Percentiles rank a stretch among this genome's conserved stretches.
Evolutionary conservation across 495 filamentous ascomycete species (phyloP).

Genomic region (Penicillium nucicola): DNA sequence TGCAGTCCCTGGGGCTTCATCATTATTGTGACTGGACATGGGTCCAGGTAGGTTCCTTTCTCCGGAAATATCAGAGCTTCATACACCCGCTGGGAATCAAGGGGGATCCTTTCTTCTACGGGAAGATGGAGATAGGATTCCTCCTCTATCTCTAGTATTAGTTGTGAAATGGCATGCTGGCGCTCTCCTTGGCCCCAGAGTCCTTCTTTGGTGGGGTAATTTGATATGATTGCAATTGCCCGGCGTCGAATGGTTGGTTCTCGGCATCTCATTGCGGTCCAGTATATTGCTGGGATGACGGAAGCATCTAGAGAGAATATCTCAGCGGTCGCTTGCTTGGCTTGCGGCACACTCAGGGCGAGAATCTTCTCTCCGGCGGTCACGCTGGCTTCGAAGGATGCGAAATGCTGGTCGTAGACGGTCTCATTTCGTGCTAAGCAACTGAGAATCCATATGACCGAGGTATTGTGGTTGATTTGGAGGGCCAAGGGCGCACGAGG

Average conservation of each 20-base stretch:
- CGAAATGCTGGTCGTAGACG: conserved; percentile 8
- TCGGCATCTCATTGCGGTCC: conserved; percentile 14
- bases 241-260: conserved; percentile 19
- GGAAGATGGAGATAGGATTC: conserved; percentile 2
- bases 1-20: too few species aligned
- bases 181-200: conserved; percentile 9
- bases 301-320: conserved; percentile 19
- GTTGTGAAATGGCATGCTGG: background rate
- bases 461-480: conserved; percentile 3
- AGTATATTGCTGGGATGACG: conserved; percentile 16
- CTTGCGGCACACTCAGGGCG: background rate
- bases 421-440: conserved; percentile 8
- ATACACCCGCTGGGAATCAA: too few species aligned
- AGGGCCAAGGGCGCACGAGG: conserved; percentile 13
- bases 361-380: conserved; percentile 8
- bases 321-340: background rate
- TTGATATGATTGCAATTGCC: conserved; percentile 3
- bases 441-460: conserved; percentile 9
- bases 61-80: too few species aligned
- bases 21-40: too few species aligned
- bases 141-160: conserved; percentile 20
- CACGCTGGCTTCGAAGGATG: conserved; percentile 13
- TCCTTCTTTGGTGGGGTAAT: conserved; percentile 12
- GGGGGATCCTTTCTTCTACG: too few species aligned
- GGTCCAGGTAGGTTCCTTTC: too few species aligned